Percentiles rank a stretch among this genome's conserved stretches.
Evolutionary conservation across 2,329 filamentous ascomycete genomes (phyloP).

Genomic region (Arachnopeziza araneosa): DNA sequence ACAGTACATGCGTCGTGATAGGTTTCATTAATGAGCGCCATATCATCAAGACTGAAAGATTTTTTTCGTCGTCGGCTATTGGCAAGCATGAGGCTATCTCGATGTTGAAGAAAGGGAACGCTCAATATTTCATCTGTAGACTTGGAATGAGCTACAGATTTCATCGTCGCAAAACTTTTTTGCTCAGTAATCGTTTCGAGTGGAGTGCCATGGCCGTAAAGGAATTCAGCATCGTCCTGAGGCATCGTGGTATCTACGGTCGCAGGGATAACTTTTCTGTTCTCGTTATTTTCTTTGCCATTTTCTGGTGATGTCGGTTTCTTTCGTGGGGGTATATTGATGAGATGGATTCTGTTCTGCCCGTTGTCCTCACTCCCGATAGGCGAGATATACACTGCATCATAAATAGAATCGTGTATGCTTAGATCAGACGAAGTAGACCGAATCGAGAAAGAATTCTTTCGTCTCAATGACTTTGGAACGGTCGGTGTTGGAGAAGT

Average conservation of each 20-base stretch:
- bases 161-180: constrained; percentile 33
- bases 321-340: constrained; percentile 9
- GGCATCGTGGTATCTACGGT: not conserved
- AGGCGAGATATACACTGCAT: constrained; percentile 33
- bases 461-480: constrained; percentile 27
- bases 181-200: constrained; percentile 38
- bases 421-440: constrained; percentile 36
- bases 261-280: constrained; percentile 1
- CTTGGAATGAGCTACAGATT: constrained; percentile 21
- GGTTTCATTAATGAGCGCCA: constrained; percentile 26
- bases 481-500: constrained; percentile 10
- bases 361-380: constrained; percentile 27
- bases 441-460: constrained; percentile 26
- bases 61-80: constrained; percentile 27
- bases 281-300: constrained; percentile 13
- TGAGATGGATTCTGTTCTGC: constrained; percentile 13
- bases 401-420: constrained; percentile 34
- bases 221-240: constrained; percentile 24
- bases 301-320: constrained; percentile 1
- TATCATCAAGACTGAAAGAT: constrained; percentile 34
- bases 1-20: constrained; percentile 26
- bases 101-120: constrained; percentile 24
- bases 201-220: constrained; percentile 37
- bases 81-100: constrained; percentile 24
- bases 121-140: constrained; percentile 25